Evolutionary conservation across 2,329 filamentous ascomycete genomes (phyloP), one percentile per base, ranked within the genome.

Genomic region (Orbilia ellipsospora): DNA sequence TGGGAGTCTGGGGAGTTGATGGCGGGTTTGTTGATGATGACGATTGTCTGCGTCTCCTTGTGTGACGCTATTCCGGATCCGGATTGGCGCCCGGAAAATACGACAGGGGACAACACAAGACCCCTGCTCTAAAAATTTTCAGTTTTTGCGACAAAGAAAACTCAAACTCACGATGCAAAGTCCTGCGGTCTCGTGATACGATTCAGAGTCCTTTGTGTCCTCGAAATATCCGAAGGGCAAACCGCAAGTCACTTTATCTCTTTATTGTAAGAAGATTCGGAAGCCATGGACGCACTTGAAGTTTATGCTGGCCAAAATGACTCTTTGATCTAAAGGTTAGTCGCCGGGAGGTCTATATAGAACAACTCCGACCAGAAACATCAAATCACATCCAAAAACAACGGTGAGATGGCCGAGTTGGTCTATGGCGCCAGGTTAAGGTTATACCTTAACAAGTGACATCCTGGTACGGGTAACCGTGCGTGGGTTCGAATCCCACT

Each of bases 341-440:
- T 16, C n/a, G n/a, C 56, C 3, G 45, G 15, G 16, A 28, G 45
- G 18, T 15, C 28, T 51, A 61, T 69, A 65, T 69, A 69, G n/a
- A 7, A 48, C 59, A 67, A 54, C 31, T 59, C 12, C 23, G 26
- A 26, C 51, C 2, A 20, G 40, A 51, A 12, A 31, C 52, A 63
- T 75, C 51, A 68, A 55, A 59, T 63, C 65, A 61, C 31, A 64
- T 64, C 64, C 45, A 75, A 44, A 63, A 31, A 61, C 59, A 52
- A 55, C 72, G 72, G 72, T 75, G 72, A 75, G 72, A 75, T 75
- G 72, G 72, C 72, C 72, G 72, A 75, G 72, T 74, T 69, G 72
- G 72, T 75, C 70, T 75, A 75, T 69, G 72, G 72, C 72, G 72
- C 72, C 72, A 75, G 72, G 72, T 75, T 75, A 75, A 75, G 72